Percentiles rank a stretch among this genome's conserved stretches.
Conservation (phyloP, 2,329 filamentous ascomycete species). For the Neoascochyta sp. region DNA sequence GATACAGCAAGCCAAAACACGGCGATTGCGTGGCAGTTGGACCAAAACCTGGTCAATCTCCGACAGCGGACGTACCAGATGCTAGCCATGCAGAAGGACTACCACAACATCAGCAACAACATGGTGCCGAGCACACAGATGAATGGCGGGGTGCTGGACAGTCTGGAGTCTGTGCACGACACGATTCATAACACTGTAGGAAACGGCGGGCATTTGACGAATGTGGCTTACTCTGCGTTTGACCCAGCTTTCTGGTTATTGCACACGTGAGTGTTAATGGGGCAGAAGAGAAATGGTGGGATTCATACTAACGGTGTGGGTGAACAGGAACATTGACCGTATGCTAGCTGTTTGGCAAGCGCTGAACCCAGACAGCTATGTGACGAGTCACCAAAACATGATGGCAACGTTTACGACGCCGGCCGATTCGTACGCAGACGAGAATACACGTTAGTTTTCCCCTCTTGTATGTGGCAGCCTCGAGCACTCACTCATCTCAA, state of each 20-base stretch:
- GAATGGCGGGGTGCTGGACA: constrained; percentile 10
- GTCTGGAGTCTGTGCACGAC: constrained; percentile 28
- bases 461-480: not conserved
- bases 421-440: constrained; percentile 53
- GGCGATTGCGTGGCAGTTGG: constrained; percentile 40
- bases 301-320: not conserved
- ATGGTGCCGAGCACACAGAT: constrained; percentile 26
- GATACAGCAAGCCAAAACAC: constrained; percentile 23
- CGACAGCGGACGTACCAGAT: constrained; percentile 55
- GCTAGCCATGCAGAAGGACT: constrained; percentile 50
- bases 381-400: constrained; percentile 53
- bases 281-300: not conserved
- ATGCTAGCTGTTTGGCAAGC: constrained; percentile 74
- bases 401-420: constrained; percentile 59
- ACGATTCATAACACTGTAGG: constrained; percentile 28
- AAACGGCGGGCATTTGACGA: constrained; percentile 43
- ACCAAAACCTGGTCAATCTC: constrained; percentile 62
- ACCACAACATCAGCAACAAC: constrained; percentile 60
- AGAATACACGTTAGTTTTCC: constrained; percentile 45
- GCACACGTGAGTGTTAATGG: constrained; percentile 47
- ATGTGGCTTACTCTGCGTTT: constrained; percentile 70
- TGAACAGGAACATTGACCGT: constrained; percentile 64
- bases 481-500: constrained; percentile 1
- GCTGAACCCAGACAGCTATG: constrained; percentile 65
- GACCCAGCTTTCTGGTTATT: constrained; percentile 79